Conservation (phyloP, 31 red algal species). For the Asparagopsis taxiformis region DNA sequence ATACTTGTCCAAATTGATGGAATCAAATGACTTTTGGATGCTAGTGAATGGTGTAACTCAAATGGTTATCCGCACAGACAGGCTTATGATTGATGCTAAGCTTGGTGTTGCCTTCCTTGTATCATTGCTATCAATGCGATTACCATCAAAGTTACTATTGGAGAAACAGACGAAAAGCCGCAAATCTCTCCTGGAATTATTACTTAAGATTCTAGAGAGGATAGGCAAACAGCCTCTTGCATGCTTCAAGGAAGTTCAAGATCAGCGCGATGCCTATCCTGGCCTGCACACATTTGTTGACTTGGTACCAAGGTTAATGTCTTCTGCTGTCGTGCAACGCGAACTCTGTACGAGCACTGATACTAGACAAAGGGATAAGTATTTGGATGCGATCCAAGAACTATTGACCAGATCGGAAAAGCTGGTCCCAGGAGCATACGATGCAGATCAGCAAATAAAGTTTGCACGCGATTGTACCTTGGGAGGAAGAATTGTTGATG, state of each 20-base stretch:
- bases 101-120: slow-evolving; percentile 11
- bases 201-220: slow-evolving; percentile 1
- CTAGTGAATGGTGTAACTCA: slow-evolving; percentile 7
- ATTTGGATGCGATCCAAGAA: not conserved
- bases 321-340: slow-evolving; percentile 18
- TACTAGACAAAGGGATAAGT: not conserved
- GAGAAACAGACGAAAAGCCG: not conserved
- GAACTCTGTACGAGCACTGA: slow-evolving; percentile 1
- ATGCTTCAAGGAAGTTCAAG: slow-evolving; percentile 2
- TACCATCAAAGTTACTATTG: not conserved
- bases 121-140: not conserved
- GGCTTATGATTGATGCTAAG: not conserved
- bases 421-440: not conserved
- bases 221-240: not conserved
- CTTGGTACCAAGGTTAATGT: slow-evolving; percentile 14
- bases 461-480: too few relatives aligned
- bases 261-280: not conserved
- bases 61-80: not conserved
- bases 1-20: not conserved
- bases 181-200: not conserved
- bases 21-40: slow-evolving; percentile 19
- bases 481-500: slow-evolving; percentile 3
- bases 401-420: not conserved
- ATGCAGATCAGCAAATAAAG: not conserved
- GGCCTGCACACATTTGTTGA: not conserved